Evolutionary conservation across 148 eudicot species (phyloP), one percentile per base, ranked within the genome.

Genomic region (Bassia scoparia): DNA sequence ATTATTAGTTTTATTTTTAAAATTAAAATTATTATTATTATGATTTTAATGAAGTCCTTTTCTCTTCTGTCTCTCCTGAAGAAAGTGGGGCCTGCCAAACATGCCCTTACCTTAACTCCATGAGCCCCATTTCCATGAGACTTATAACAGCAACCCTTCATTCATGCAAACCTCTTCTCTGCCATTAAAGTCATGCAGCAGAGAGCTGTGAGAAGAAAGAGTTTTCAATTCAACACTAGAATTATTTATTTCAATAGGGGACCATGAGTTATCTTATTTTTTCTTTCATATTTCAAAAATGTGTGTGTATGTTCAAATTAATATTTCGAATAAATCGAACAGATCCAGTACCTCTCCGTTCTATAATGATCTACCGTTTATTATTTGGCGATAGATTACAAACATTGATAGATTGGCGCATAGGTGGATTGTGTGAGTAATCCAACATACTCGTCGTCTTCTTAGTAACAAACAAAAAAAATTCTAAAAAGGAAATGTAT

Each of bases 131-230:
- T 56, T 68, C 65, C 60, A 49, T 38, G 64, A 79, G 70, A n/a
- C 74, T 74, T 53, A 78, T 71, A 78, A 81, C 69, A 89, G 83
- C 86, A 83, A 82, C 90, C 82, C 79, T 86, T 86, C 87, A 85
- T 85, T 80, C 87, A 83, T 83, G 80, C 77, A 82, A 84, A 75
- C 76, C 76, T 77, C 85, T 75, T 78, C 79, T 81, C 77, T 78
- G 77, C 82, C 82, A 83, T 80, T 80, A 80, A 88, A 79, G 80
- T 85, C 86, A 54, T 59, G 68, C 64, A 64, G 41, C 11, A 74
- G 69, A 52, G 65, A 18, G 69, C 63, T 76, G 76, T 73, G 72
- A 78, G 72, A 55, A 71, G 33, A 56, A 63, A 21, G 37, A 41
- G 46, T 41, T 41, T 41, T 41, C 46, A 41, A 41, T 5, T 41